Conservation (phyloP, 2,329 filamentous ascomycete species). For the Exutisphaerella laricina region DNA sequence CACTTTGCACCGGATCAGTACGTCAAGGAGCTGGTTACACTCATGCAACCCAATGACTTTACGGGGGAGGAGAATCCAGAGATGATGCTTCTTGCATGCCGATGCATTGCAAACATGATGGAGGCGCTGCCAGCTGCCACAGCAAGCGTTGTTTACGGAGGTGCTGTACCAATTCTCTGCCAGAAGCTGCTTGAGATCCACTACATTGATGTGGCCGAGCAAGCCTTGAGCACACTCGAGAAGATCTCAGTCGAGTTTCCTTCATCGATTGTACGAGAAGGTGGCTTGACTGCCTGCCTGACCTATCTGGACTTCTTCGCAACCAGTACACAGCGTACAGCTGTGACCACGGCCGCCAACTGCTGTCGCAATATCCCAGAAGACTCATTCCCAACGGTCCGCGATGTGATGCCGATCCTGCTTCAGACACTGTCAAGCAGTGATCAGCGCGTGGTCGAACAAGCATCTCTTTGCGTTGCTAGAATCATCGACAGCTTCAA, state of each 20-base stretch:
- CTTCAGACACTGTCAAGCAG: slow-evolving; percentile 85
- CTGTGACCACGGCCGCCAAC: slow-evolving; percentile 94
- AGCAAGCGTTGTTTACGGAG: slow-evolving; percentile 94
- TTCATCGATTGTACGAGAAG: slow-evolving; percentile 88
- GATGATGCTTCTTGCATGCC: slow-evolving; percentile 93
- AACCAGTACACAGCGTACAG: slow-evolving; percentile 92
- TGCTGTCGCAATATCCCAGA: slow-evolving; percentile 96
- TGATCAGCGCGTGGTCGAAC: slow-evolving; percentile 94
- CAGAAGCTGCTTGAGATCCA: slow-evolving; percentile 93
- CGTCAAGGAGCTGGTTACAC: slow-evolving; percentile 82
- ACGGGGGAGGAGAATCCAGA: slow-evolving; percentile 82
- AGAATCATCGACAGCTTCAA: slow-evolving; percentile 97
- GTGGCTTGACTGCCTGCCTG: slow-evolving; percentile 89
- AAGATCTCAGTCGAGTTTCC: slow-evolving; percentile 98
- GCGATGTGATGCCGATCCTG: slow-evolving; percentile 93
- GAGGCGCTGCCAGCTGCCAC: slow-evolving; percentile 90
- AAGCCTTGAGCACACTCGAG: slow-evolving; percentile 90
- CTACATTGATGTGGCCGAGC: slow-evolving; percentile 95
- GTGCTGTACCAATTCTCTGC: slow-evolving; percentile 88
- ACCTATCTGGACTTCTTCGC: slow-evolving; percentile 97
- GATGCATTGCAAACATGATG: slow-evolving; percentile 95
- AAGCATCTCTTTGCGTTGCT: slow-evolving; percentile 91
- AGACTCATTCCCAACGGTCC: slow-evolving; percentile 85
- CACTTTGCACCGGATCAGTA: slow-evolving; percentile 93
- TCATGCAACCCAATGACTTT: slow-evolving; percentile 89